These are phyloP conservation scores for Boletellus ananiceps DNA, from an alignment of 768 basidiomycete species.

Conservation along the genomic window DNA sequence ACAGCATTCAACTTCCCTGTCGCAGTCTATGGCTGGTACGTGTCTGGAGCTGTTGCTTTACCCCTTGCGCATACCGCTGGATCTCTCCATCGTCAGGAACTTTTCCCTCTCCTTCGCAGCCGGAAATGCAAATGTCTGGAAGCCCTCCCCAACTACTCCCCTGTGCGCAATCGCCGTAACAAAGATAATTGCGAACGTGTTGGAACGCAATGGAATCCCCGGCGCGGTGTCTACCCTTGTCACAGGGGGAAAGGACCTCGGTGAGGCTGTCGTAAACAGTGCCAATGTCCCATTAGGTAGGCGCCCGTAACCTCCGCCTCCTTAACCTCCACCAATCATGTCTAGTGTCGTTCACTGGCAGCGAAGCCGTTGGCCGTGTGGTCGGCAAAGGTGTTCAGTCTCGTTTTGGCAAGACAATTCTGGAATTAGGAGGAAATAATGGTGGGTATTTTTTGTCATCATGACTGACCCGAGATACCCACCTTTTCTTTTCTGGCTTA, in stretches of 20 bases:
- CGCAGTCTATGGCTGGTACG: conserved; percentile 86
- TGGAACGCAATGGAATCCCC: conserved; percentile 78
- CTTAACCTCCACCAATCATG: conserved; percentile 1
- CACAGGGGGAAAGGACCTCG: conserved; percentile 77
- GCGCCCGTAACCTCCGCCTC: background rate
- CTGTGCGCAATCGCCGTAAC: conserved; percentile 90
- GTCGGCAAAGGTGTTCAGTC: conserved; percentile 88
- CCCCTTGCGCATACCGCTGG: conserved; percentile 2
- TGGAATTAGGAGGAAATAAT: conserved; percentile 95
- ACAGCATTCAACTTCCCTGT: conserved; percentile 97
- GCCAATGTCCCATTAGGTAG: conserved; percentile 73
- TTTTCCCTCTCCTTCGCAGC: conserved; percentile 81
- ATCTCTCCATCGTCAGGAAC: conserved; percentile 56
- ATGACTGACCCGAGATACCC: conserved; percentile 16
- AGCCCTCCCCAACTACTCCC: conserved; percentile 87
- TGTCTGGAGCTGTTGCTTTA: conserved; percentile 1
- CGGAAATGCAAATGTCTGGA: conserved; percentile 94
- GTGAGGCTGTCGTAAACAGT: conserved; percentile 74
- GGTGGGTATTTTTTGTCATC: conserved; percentile 43
- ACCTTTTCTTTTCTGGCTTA: conserved; percentile 14
- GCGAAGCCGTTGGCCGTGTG: conserved; percentile 78
- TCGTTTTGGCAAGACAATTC: conserved; percentile 83
- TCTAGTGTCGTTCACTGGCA: conserved; percentile 92
- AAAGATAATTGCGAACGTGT: conserved; percentile 72
- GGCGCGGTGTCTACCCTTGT: conserved; percentile 82